Conservation (phyloP, 2,329 filamentous ascomycete species). For the Akanthomyces lecanii region DNA sequence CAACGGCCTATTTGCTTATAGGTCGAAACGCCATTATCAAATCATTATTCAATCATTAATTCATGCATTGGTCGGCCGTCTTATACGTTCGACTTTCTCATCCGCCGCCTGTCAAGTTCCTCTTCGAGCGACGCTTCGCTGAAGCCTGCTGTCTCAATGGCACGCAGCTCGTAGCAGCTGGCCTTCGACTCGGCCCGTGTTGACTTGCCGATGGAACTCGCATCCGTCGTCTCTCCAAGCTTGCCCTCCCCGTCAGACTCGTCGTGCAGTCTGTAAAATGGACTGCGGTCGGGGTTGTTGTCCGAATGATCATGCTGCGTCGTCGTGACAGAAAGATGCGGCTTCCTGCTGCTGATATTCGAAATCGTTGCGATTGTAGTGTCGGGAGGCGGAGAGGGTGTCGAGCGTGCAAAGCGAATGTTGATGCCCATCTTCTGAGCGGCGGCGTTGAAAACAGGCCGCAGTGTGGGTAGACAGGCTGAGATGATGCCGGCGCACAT, state of each 20-base stretch:
- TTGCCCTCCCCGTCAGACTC: slow-evolving; percentile 8
- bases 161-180: slow-evolving; percentile 11
- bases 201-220: slow-evolving; percentile 3
- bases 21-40: not conserved
- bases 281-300: slow-evolving; percentile 1
- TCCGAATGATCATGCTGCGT: not conserved
- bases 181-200: not conserved
- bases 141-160: slow-evolving; percentile 2
- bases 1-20: not conserved
- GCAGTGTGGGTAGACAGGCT: slow-evolving; percentile 49
- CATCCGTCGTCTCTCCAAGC: not conserved
- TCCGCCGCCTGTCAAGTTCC: not conserved
- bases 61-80: not conserved
- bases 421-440: slow-evolving; percentile 13
- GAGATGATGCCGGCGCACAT: slow-evolving; percentile 48
- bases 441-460: slow-evolving; percentile 37
- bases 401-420: slow-evolving; percentile 1
- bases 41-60: not conserved
- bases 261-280: slow-evolving; percentile 8
- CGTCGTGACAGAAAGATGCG: not conserved
- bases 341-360: slow-evolving; percentile 13
- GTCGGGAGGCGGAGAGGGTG: not conserved
- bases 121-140: slow-evolving; percentile 5
- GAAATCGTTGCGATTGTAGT: slow-evolving; percentile 10
- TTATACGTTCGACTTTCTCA: not conserved